Evolutionary conservation across 2,329 filamentous ascomycete genomes (phyloP).

Genomic region (Zymoseptoria pseudotritici): DNA sequence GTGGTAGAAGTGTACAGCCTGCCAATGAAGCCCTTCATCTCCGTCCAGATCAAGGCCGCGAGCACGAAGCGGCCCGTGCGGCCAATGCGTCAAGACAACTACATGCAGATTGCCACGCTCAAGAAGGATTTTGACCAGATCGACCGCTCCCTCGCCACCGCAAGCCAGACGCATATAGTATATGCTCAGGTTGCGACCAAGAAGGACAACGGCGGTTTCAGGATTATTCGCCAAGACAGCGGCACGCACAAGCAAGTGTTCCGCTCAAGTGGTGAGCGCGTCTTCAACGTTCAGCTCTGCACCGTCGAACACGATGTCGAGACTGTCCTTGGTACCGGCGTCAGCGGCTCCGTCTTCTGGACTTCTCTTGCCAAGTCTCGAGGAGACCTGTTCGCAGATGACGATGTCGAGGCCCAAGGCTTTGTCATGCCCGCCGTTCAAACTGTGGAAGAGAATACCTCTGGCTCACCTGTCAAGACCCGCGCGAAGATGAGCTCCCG

Average conservation of each 20-base stretch:
- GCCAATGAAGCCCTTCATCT: constrained; percentile 92
- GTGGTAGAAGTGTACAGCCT: constrained; percentile 80
- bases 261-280: constrained; percentile 80
- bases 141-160: constrained; percentile 84
- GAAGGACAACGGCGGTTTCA: constrained; percentile 76
- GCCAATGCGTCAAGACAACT: constrained; percentile 68
- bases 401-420: constrained; percentile 73
- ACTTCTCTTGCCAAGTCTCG: constrained; percentile 68
- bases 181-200: constrained; percentile 66
- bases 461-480: constrained; percentile 90
- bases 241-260: constrained; percentile 89
- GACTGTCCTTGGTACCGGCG: constrained; percentile 81
- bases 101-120: constrained; percentile 86
- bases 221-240: constrained; percentile 89
- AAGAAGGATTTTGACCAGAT: constrained; percentile 99
- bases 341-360: constrained; percentile 97
- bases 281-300: constrained; percentile 88
- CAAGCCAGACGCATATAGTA: constrained; percentile 83
- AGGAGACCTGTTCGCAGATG: constrained; percentile 71
- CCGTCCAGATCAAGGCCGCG: constrained; percentile 60
- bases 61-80: constrained; percentile 42
- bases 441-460: constrained; percentile 80
- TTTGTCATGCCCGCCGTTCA: constrained; percentile 84
- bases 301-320: constrained; percentile 62
- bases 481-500: constrained; percentile 81